Evolutionary conservation across 2,329 filamentous ascomycete species (phyloP), one percentile per base, ranked within the genome.

Genomic region (Aspergillus pseudoglaucus): DNA sequence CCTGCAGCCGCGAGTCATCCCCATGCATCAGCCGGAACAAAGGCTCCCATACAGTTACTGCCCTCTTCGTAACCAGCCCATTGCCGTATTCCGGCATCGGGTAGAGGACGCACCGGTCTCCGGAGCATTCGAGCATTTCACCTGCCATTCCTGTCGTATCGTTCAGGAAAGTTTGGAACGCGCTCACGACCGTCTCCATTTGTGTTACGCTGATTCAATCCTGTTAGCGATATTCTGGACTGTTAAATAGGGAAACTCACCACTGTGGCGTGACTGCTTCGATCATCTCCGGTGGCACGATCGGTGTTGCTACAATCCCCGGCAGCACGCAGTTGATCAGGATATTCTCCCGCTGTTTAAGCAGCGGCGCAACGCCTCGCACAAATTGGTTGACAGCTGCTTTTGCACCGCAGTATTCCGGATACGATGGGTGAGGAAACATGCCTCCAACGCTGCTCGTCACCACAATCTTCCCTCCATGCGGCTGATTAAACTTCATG

Each of bases 371-470:
- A 33, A 66, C 52, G 1, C 64, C 65, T 9, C 70, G 67, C 3
- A 73, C 64, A 50, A 73, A 75, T 20, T 65, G 59, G 27, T 68
- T 60, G 7, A 76, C 68, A 0, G 69, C 76, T 3, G 76, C 74
- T 53, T 79, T 79, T 6, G 75, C 71, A n/a, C 72, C 72, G 46
- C 67, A 70, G 57, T 79, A 78, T 53, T 78, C 71, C 0, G 76
- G 75, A 48, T 71, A 74, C 0, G 67, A 63, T 7, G 60, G 51
- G 49, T 74, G 70, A 0, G 76, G 73, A 42, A 72, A 70, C 1
- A 77, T 52, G 1, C 63, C 71, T 2, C 70, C 68, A 48, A 72
- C 68, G 49, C 69, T 75, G 2, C 66, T 65, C 0, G 74, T 77
- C 0, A 68, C 65, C 9, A 76, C 60, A 45, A 77, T 74, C 47